Percentiles rank a stretch among this genome's conserved stretches.
phyloP scores from a whole-genome alignment of 768 basidiomycete genomes.

The Boletus tomentosulus region DNA sequence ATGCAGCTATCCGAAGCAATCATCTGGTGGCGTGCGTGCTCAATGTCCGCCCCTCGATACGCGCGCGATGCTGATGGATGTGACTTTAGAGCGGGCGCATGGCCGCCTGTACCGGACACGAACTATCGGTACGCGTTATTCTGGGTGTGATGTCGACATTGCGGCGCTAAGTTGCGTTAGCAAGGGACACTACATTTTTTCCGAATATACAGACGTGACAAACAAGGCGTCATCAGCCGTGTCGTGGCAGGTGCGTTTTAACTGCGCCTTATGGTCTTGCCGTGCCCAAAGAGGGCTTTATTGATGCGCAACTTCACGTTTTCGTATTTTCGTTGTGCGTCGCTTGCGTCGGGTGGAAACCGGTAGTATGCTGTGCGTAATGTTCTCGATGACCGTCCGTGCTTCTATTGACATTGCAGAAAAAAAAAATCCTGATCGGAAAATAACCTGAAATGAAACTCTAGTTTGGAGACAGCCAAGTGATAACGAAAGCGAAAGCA shows the following conservation, averaged over 20 bases:
- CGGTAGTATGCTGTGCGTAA: constrained; percentile 60
- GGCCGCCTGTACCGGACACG: constrained; percentile 72
- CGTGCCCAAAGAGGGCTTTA: constrained; percentile 16
- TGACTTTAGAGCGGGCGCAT: constrained; percentile 51
- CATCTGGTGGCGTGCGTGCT: constrained; percentile 62
- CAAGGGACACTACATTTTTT: constrained; percentile 69
- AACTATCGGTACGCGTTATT: constrained; percentile 63
- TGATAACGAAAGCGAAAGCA: constrained; percentile 62
- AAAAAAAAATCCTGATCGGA: neutral
- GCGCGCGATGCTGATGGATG: neutral
- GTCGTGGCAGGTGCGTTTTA: constrained; percentile 64
- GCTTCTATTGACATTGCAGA: constrained; percentile 7
- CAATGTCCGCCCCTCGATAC: neutral
- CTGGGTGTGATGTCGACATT: neutral
- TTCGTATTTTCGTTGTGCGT: neutral
- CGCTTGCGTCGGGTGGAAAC: constrained; percentile 1
- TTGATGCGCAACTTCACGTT: constrained; percentile 6
- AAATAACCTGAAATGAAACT: constrained; percentile 7
- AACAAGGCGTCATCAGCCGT: constrained; percentile 62
- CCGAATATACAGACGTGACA: constrained; percentile 61
- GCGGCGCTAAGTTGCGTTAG: constrained; percentile 22
- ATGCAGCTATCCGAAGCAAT: constrained; percentile 72
- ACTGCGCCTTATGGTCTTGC: constrained; percentile 7
- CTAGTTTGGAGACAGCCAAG: constrained; percentile 77
- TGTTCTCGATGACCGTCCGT: neutral